Base-by-base conservation (phyloP, 2,329 filamentous ascomycete genomes). In the Tolypocladium inflatum region DNA sequence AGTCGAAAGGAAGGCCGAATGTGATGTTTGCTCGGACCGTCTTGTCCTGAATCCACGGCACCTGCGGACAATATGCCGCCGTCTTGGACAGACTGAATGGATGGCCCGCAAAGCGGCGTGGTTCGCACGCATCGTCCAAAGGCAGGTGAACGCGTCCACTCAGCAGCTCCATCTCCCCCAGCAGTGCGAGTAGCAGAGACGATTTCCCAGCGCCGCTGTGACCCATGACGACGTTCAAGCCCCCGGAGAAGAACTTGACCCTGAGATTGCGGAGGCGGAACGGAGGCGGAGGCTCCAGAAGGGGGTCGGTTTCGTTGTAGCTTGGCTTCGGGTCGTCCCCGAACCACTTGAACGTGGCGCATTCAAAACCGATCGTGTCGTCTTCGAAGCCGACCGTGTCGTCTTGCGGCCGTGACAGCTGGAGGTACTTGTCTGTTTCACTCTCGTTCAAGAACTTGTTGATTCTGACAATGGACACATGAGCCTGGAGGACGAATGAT, bases 21-120 rank as follows among this genome's bases (percentile, higher is more conserved):
- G 89, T 69, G 48, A 91, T 85, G 63, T 91, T 91, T 21, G 88
- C 82, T 60, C 79, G 83, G 58, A 92, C 85, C 2, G 82, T 87
- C 0, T 84, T 85, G 63, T 91, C 90, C 65, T 90, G 87, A 55
- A 91, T 88, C 88, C 88, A 91, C 0, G 88, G 88, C 19, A 87
- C 88, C 66, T 90, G 86, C 4, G 85, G 43, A 26, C 57, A 58
- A 21, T 55, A 58, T 1, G 57, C 57, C 4, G 37, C 43, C 17
- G 50, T 81, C 52, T 21, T 55, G 45, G 26, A 89, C 85, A 63
- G 83, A 89, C 0, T 86, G 86, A 55, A 89, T 78, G 1, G 84
- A 78, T 9, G 77, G 76, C 19, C 82, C 78, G 15, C 88, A 77
- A 41, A 86, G 82, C 85, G 85, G 89, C 61, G 86, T 78, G 50